Evolutionary conservation across 2,329 filamentous ascomycete genomes (phyloP).

Genomic region (Phaeosphaeria sp.): DNA sequence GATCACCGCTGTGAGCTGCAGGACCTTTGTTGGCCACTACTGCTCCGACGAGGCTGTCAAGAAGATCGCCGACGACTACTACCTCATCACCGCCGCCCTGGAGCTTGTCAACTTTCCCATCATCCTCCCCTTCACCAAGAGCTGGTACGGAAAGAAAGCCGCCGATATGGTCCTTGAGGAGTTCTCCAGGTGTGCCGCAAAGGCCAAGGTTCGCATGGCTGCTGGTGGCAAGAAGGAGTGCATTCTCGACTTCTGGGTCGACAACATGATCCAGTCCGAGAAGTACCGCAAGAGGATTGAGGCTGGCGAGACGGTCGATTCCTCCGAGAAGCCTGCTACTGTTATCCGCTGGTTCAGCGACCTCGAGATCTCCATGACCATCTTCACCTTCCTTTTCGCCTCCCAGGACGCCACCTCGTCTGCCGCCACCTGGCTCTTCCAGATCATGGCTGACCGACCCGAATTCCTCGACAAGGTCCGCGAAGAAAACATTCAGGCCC

Average conservation of each 20-base stretch:
- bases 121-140: slow-evolving; percentile 92
- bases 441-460: slow-evolving; percentile 91
- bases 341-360: slow-evolving; percentile 87
- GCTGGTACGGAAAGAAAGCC: slow-evolving; percentile 96
- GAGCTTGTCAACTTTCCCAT: slow-evolving; percentile 91
- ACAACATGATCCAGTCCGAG: slow-evolving; percentile 80
- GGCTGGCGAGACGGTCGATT: slow-evolving; percentile 65
- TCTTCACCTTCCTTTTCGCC: slow-evolving; percentile 97
- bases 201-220: slow-evolving; percentile 91
- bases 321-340: slow-evolving; percentile 80
- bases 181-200: slow-evolving; percentile 89
- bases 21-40: slow-evolving; percentile 97
- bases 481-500: slow-evolving; percentile 82
- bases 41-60: slow-evolving; percentile 89
- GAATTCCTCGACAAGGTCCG: slow-evolving; percentile 88
- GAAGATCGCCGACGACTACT: slow-evolving; percentile 96
- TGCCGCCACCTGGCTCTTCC: slow-evolving; percentile 93
- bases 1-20: slow-evolving; percentile 92
- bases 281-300: slow-evolving; percentile 80
- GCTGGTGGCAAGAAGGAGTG: slow-evolving; percentile 86
- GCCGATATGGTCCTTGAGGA: slow-evolving; percentile 90
- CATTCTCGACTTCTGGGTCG: slow-evolving; percentile 94
- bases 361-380: slow-evolving; percentile 87
- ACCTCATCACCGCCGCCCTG: slow-evolving; percentile 91
- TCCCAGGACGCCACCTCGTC: slow-evolving; percentile 97